Conservation (phyloP, 805 yeast genomes). For the Lachancea sp. region DNA sequence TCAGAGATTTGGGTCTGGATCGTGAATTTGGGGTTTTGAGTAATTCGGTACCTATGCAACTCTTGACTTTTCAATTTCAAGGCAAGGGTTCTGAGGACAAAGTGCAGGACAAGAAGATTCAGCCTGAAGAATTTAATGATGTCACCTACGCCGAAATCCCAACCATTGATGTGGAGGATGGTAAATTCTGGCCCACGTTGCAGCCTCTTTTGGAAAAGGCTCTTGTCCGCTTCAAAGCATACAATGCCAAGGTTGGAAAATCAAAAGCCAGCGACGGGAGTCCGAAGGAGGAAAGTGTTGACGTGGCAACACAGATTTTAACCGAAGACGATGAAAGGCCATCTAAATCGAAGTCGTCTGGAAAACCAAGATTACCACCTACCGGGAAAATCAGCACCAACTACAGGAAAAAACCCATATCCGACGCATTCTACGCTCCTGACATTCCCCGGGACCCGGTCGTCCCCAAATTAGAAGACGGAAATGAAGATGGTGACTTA, state of each 20-base stretch:
- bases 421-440: slow-evolving; percentile 48
- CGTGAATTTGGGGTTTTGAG: slow-evolving; percentile 83
- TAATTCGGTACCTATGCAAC: slow-evolving; percentile 81
- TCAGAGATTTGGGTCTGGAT: slow-evolving; percentile 87
- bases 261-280: slow-evolving; percentile 18
- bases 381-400: slow-evolving; percentile 72
- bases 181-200: slow-evolving; percentile 45
- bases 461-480: neutral
- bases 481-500: neutral
- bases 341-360: slow-evolving; percentile 59
- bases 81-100: slow-evolving; percentile 61
- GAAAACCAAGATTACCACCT: slow-evolving; percentile 80
- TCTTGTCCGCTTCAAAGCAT: slow-evolving; percentile 37
- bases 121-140: slow-evolving; percentile 60
- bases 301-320: slow-evolving; percentile 40
- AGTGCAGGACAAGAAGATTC: slow-evolving; percentile 44
- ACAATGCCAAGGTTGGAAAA: slow-evolving; percentile 41
- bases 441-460: slow-evolving; percentile 17
- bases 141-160: slow-evolving; percentile 47
- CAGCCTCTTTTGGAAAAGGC: slow-evolving; percentile 46
- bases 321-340: slow-evolving; percentile 85
- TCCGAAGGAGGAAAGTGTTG: slow-evolving; percentile 15
- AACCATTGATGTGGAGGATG: slow-evolving; percentile 44
- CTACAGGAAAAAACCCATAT: slow-evolving; percentile 61
- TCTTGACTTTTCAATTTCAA: slow-evolving; percentile 51